phyloP scores from a whole-genome alignment of 2,329 filamentous ascomycete species.

The Penicillium sp. region DNA sequence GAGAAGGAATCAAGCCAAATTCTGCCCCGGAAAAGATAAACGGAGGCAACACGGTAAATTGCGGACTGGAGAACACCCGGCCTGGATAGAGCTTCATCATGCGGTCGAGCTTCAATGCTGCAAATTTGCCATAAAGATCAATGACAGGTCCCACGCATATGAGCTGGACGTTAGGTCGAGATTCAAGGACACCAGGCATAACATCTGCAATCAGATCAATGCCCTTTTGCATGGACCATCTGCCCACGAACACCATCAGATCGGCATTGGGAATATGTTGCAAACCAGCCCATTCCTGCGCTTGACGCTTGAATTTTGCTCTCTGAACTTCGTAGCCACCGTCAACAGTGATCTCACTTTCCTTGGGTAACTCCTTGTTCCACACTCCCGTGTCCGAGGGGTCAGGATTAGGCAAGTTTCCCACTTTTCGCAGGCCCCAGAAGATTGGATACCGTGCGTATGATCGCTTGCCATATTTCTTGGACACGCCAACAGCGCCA shows the following conservation, averaged over 20 bases:
- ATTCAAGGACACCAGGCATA: constrained; percentile 63
- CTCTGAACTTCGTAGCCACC: constrained; percentile 56
- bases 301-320: constrained; percentile 58
- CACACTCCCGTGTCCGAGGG: constrained; percentile 65
- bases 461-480: constrained; percentile 68
- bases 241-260: constrained; percentile 67
- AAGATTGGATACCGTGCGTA: constrained; percentile 69
- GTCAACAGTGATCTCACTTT: constrained; percentile 55
- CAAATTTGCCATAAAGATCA: constrained; percentile 68
- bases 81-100: constrained; percentile 68
- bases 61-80: constrained; percentile 67
- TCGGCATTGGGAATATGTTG: constrained; percentile 63
- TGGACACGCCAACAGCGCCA: constrained; percentile 67
- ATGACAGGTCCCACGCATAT: constrained; percentile 67
- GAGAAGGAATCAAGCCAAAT: constrained; percentile 67
- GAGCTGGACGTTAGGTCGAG: constrained; percentile 61
- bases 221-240: constrained; percentile 70
- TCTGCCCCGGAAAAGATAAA: constrained; percentile 69
- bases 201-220: constrained; percentile 69
- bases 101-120: constrained; percentile 63
- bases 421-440: constrained; percentile 65
- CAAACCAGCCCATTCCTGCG: constrained; percentile 68
- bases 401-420: constrained; percentile 66
- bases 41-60: constrained; percentile 67
- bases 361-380: constrained; percentile 55